phyloP scores from a whole-genome alignment of 2,329 filamentous ascomycete genomes.

The Pseudophaeomoniella oleicola region DNA sequence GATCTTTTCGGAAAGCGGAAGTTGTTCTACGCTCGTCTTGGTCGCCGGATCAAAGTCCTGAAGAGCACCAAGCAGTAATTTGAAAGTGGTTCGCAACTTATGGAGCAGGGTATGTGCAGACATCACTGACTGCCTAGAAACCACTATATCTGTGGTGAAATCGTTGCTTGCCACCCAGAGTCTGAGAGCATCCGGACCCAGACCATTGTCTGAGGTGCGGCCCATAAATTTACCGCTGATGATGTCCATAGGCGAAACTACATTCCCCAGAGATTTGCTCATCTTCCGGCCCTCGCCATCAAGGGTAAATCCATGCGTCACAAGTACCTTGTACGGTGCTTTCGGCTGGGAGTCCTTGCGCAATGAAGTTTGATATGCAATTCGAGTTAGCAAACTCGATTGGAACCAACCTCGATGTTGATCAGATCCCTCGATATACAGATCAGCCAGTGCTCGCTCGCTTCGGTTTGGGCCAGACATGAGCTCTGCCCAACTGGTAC shows the following conservation, averaged over 20 bases:
- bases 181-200: constrained; percentile 76
- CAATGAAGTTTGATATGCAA: constrained; percentile 41
- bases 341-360: constrained; percentile 17
- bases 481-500: constrained; percentile 69
- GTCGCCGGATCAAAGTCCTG: constrained; percentile 35
- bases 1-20: constrained; percentile 55
- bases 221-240: constrained; percentile 38
- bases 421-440: constrained; percentile 88
- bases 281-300: constrained; percentile 90
- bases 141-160: constrained; percentile 74
- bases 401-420: constrained; percentile 99
- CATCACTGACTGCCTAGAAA: constrained; percentile 64
- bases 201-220: constrained; percentile 28
- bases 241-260: constrained; percentile 65
- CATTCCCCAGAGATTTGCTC: constrained; percentile 93
- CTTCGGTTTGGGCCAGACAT: constrained; percentile 15
- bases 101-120: constrained; percentile 62
- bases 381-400: constrained; percentile 77
- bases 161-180: constrained; percentile 87
- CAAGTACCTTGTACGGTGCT: constrained; percentile 73
- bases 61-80: constrained; percentile 73
- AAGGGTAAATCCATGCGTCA: constrained; percentile 90
- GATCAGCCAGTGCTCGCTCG: constrained; percentile 44
- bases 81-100: constrained; percentile 81
- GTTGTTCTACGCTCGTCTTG: constrained; percentile 24